Evolutionary conservation across 2,329 filamentous ascomycete species (phyloP).

Genomic region (Nemania diffusa): DNA sequence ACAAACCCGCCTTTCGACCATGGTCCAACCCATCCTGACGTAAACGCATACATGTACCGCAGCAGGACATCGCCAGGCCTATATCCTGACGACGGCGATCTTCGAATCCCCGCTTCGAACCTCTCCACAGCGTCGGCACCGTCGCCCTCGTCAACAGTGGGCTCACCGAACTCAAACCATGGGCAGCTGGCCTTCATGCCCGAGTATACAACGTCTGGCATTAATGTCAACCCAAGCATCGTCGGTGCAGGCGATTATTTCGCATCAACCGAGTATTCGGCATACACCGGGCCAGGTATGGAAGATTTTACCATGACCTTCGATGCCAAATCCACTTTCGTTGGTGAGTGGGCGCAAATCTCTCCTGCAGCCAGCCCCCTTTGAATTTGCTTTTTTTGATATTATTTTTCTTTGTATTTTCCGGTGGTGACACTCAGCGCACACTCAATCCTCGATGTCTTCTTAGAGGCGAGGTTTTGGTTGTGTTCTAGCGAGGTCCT

Average conservation of each 20-base stretch:
- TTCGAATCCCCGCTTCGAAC: slow-evolving; percentile 64
- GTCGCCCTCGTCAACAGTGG: slow-evolving; percentile 74
- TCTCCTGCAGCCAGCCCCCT: slow-evolving; percentile 37
- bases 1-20: slow-evolving; percentile 59
- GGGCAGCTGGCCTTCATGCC: slow-evolving; percentile 66
- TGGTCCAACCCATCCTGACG: slow-evolving; percentile 59
- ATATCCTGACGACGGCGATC: slow-evolving; percentile 63
- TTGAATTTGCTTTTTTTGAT: neutral
- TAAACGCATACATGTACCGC: slow-evolving; percentile 57
- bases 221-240: slow-evolving; percentile 72
- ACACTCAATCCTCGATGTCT: neutral
- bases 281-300: slow-evolving; percentile 60
- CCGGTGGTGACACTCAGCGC: neutral
- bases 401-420: neutral
- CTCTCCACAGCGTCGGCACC: slow-evolving; percentile 70
- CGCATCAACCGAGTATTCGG: slow-evolving; percentile 63
- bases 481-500: slow-evolving; percentile 8
- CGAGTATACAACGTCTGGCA: slow-evolving; percentile 65
- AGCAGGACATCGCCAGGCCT: slow-evolving; percentile 60
- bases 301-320: slow-evolving; percentile 63
- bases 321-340: slow-evolving; percentile 62
- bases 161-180: slow-evolving; percentile 72
- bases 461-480: neutral
- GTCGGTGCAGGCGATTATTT: slow-evolving; percentile 66
- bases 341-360: slow-evolving; percentile 64